A percentile compares a stretch with the other conserved stretches of the same genome.
These are phyloP conservation scores for Pichia ethanolica DNA, from an alignment of 805 yeast genomes.

Conservation along the genomic window DNA sequence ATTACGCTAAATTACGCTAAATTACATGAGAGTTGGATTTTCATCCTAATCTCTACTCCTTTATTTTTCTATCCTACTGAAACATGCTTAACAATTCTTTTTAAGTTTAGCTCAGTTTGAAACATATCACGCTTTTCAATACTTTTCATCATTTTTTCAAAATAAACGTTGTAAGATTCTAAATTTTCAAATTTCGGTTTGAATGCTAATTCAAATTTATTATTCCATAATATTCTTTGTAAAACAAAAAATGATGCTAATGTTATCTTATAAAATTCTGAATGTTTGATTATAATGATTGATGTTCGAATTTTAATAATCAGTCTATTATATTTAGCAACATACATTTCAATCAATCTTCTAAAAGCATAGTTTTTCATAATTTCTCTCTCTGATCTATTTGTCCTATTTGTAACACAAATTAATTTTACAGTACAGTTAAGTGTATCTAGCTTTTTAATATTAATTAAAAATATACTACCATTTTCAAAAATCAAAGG, in stretches of 20 bases:
- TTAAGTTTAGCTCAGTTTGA: conserved; percentile 10
- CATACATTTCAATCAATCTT: conserved; percentile 27
- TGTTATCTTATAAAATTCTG: conserved; percentile 20
- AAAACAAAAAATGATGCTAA: conserved; percentile 22
- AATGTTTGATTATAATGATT: conserved; percentile 15
- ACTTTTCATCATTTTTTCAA: conserved; percentile 25
- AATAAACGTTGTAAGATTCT: conserved; percentile 21
- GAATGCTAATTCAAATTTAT: conserved; percentile 16
- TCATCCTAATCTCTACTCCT: too few species aligned
- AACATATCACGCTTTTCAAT: conserved; percentile 12
- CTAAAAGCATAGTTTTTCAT: conserved; percentile 22
- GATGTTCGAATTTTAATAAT: conserved; percentile 19
- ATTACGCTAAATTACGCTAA: too few species aligned
- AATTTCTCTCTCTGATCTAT: conserved; percentile 22
- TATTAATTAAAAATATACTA: conserved; percentile 23
- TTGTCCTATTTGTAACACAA: conserved; percentile 20
- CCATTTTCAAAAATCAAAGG: conserved; percentile 28
- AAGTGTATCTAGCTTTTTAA: conserved; percentile 16
- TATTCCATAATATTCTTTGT: conserved; percentile 21
- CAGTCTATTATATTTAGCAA: conserved; percentile 22
- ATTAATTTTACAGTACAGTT: conserved; percentile 15
- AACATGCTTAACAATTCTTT: conserved; percentile 4
- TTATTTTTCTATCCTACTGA: too few species aligned
- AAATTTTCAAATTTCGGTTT: conserved; percentile 16
- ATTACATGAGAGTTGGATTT: too few species aligned